A percentile compares a stretch with the other conserved stretches of the same genome.
These are phyloP conservation scores for Colletotrichum incanum DNA, from an alignment of 2,329 filamentous ascomycete genomes.

Conservation along the genomic window DNA sequence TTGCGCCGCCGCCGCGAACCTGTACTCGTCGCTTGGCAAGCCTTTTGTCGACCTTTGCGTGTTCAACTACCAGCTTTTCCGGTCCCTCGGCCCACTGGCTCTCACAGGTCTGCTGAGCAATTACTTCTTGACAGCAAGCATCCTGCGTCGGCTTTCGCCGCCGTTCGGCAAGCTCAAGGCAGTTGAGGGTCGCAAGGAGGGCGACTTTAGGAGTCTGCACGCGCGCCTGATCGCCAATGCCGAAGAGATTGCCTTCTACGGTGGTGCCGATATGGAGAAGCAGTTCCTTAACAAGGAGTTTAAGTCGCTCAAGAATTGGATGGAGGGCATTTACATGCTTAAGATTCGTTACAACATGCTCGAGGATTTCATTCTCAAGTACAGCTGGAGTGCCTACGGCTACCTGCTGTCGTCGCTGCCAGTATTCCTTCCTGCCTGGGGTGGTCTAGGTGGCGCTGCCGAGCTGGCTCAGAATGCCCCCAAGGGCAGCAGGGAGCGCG, in stretches of 20 bases:
- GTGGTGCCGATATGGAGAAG: conserved; percentile 95
- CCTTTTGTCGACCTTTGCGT: conserved; percentile 97
- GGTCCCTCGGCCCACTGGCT: conserved; percentile 89
- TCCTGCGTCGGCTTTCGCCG: conserved; percentile 89
- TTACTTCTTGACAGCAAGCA: conserved; percentile 93
- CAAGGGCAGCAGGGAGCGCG: conserved; percentile 77
- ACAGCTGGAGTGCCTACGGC: conserved; percentile 98
- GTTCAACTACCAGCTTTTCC: conserved; percentile 98
- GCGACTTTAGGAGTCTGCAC: conserved; percentile 93
- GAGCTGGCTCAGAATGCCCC: conserved; percentile 72
- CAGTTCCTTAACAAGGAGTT: conserved; percentile 93
- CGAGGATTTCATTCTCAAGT: conserved; percentile 98
- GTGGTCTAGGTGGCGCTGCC: conserved; percentile 81
- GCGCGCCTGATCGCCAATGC: conserved; percentile 95
- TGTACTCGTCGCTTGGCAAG: conserved; percentile 98
- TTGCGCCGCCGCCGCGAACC: conserved; percentile 89
- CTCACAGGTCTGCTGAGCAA: conserved; percentile 89
- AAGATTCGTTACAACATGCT: conserved; percentile 99
- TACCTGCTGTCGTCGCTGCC: conserved; percentile 94
- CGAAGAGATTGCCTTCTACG: conserved; percentile 98
- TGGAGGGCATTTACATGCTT: conserved; percentile 98
- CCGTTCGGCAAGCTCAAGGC: conserved; percentile 98
- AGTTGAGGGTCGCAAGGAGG: conserved; percentile 94
- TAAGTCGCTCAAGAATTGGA: conserved; percentile 93
- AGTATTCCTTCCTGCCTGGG: conserved; percentile 95